These are phyloP conservation scores for Dovyalis caffra DNA, from an alignment of 345 rosid genomes.

Conservation along the genomic window DNA sequence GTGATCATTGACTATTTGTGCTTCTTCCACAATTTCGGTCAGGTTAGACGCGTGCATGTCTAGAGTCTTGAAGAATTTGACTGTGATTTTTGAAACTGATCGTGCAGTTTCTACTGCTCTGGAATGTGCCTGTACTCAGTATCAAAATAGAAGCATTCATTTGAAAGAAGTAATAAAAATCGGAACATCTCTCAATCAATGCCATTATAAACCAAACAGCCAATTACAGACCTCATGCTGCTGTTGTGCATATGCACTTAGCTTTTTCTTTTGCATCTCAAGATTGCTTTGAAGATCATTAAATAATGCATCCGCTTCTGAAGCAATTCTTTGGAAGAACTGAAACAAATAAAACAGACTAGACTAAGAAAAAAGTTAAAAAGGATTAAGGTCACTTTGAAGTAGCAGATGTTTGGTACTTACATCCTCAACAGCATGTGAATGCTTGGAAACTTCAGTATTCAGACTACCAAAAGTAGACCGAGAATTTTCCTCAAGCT, in stretches of 20 bases:
- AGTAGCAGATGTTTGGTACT: constrained; percentile 21
- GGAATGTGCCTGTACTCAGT: constrained; percentile 65
- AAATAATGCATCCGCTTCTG: constrained; percentile 78
- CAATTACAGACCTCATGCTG: constrained; percentile 63
- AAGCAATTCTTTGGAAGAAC: constrained; percentile 87
- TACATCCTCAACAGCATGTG: constrained; percentile 78
- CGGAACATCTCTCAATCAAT: constrained; percentile 1
- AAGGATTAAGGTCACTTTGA: constrained; percentile 1
- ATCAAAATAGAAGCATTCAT: constrained; percentile 4
- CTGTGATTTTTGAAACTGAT: constrained; percentile 74
- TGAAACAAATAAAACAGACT: constrained; percentile 35
- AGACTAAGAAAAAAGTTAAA: constrained; percentile 19
- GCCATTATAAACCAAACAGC: constrained; percentile 2
- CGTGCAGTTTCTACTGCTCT: constrained; percentile 83
- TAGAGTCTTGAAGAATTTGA: constrained; percentile 69
- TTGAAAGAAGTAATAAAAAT: not conserved
- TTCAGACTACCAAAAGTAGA: constrained; percentile 72
- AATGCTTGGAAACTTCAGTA: constrained; percentile 82
- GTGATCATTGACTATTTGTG: constrained; percentile 72
- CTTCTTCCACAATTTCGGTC: constrained; percentile 72
- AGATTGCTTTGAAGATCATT: constrained; percentile 83
- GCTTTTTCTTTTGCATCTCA: constrained; percentile 72
- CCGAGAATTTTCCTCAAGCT: constrained; percentile 78
- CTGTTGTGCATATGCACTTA: constrained; percentile 68
- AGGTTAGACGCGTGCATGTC: constrained; percentile 72